These are phyloP conservation scores for Arctium lappa DNA, from an alignment of 129 eudicot genomes.

Conservation along the genomic window DNA sequence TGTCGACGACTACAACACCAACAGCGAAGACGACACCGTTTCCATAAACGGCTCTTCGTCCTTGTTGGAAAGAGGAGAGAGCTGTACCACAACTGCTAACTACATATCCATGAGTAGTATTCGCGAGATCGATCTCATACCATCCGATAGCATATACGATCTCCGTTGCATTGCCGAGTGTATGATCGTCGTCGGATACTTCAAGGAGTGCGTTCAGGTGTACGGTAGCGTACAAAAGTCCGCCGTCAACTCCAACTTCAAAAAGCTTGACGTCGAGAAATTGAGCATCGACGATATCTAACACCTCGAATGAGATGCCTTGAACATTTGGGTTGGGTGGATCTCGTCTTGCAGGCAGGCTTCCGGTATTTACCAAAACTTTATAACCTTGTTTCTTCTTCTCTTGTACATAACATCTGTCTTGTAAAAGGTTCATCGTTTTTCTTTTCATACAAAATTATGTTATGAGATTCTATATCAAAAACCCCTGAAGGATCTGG, in stretches of 20 bases:
- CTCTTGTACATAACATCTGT: no score
- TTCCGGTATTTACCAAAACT: no score
- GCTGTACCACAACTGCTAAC: conserved; percentile 26
- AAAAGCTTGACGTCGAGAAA: conserved; percentile 51
- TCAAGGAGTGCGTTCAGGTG: conserved; percentile 63
- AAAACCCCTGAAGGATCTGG: background rate
- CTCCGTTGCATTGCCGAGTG: conserved; percentile 64
- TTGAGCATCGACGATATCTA: conserved; percentile 62
- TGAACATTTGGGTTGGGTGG: conserved; percentile 19
- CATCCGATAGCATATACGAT: conserved; percentile 41
- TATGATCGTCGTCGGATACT: conserved; percentile 55
- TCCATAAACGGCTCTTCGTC: conserved; percentile 1
- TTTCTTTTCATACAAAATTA: no score
- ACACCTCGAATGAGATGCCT: conserved; percentile 51
- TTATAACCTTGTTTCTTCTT: no score
- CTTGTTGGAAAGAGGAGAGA: conserved; percentile 29
- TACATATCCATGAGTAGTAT: conserved; percentile 60
- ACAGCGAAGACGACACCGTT: conserved; percentile 20
- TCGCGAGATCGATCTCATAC: conserved; percentile 63
- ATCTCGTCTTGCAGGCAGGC: background rate
- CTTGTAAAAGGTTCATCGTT: no score
- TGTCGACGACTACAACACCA: background rate
- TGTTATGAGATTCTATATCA: background rate
- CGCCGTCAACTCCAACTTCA: conserved; percentile 39
- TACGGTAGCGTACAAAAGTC: conserved; percentile 56